These are phyloP conservation scores for Galerina marginata DNA, from an alignment of 768 basidiomycete genomes.

Conservation along the genomic window DNA sequence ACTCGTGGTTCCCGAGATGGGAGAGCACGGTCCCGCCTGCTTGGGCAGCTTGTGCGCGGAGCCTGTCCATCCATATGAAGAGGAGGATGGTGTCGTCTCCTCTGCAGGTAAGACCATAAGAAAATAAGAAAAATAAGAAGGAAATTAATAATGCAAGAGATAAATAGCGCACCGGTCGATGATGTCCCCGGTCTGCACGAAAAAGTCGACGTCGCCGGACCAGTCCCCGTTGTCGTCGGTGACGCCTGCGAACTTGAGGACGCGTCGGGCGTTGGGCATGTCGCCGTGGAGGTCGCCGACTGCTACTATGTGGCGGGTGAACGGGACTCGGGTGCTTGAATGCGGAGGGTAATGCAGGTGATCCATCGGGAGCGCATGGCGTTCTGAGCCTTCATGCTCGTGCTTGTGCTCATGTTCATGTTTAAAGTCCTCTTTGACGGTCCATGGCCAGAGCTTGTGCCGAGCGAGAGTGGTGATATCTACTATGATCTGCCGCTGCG, in stretches of 20 bases:
- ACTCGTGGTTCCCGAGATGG: constrained; percentile 94
- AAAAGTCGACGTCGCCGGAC: constrained; percentile 81
- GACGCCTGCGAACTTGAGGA: constrained; percentile 81
- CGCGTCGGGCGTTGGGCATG: constrained; percentile 74
- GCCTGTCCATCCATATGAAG: constrained; percentile 82
- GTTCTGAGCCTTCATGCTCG: constrained; percentile 13
- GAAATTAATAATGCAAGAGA: not conserved
- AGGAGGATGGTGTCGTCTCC: constrained; percentile 90
- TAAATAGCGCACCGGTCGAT: constrained; percentile 73
- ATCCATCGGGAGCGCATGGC: no score
- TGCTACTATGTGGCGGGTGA: constrained; percentile 72
- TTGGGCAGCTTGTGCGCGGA: constrained; percentile 74
- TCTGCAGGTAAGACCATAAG: no score
- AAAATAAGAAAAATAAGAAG: not conserved
- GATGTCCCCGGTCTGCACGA: constrained; percentile 97
- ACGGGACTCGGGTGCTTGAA: constrained; percentile 31
- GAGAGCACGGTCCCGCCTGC: constrained; percentile 77
- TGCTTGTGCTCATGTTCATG: constrained; percentile 3
- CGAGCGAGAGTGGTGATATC: constrained; percentile 26
- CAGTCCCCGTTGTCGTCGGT: constrained; percentile 76
- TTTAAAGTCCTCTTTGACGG: constrained; percentile 14
- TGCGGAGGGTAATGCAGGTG: not conserved
- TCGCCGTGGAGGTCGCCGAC: constrained; percentile 96
- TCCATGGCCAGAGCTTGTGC: constrained; percentile 30
- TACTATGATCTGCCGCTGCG: constrained; percentile 23